Base-by-base conservation (phyloP, 768 basidiomycete genomes). In the Tulasnella sp. region DNA sequence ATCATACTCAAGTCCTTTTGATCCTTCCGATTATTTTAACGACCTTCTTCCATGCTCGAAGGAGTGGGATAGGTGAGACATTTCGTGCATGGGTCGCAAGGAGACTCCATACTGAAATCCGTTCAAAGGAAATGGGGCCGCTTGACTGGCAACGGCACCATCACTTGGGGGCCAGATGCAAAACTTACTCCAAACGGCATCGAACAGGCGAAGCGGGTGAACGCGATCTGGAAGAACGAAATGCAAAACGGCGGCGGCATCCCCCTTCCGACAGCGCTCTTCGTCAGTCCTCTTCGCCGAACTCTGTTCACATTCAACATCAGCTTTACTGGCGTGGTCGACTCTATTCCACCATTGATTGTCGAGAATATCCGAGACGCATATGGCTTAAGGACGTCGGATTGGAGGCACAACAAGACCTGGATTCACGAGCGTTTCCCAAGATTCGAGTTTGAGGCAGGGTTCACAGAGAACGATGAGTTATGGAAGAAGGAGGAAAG, bases 301-400 rank as follows among this genome's bases (percentile, higher is more conserved):
- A 90, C 92, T 0, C 81, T 91, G 76, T 84, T 86, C 40, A 93
- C 92, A 0, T 85, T 87, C 76, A 83, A 86, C 70, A 85, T 88
- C 73, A 88, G 88, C 7, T 91, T 91, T 80, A 84, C 83, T 0
- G 86, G 83, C 4, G 72, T 86, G n/a, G 40, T 76, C 51, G 57
- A 40, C 18, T 67, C 11, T 20, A 0, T 15, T 39, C 0, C 82
- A 29, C 83, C 87, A 0, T 81, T 86, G 7, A 84, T 93, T 26
- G 79, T 91, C 15, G 92, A 93, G 87, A 87, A 91, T 79, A 87
- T 89, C 72, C 88, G 92, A 39, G 93, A 94, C 82, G 87, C 86
- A 79, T 88, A 89, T 79, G 89, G 92, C 0, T 86, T 88, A 0
- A 91, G 93, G 78, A 92, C 92, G 0, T 92, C 91, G 81, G 92